A percentile compares a stretch with the other conserved stretches of the same genome.
phyloP scores from a whole-genome alignment of 192 early-diverging fungal species.

The Spizellomyces punctatus region DNA sequence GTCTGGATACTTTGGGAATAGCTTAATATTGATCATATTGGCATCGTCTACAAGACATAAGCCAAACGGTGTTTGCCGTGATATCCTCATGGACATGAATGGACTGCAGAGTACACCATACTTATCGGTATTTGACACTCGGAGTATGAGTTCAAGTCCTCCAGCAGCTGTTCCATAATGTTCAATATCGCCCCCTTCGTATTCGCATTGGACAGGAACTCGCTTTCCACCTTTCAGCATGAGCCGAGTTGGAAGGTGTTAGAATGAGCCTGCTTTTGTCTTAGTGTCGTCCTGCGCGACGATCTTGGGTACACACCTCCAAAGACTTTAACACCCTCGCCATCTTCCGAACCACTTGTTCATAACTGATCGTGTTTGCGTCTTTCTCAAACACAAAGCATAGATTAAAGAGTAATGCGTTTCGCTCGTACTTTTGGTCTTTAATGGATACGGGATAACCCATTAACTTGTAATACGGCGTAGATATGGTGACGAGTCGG shows the following conservation, averaged over 20 bases:
- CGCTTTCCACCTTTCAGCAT: slow-evolving; percentile 55
- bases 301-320: slow-evolving; percentile 54
- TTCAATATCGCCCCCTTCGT: slow-evolving; percentile 62
- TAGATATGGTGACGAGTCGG: slow-evolving; percentile 73
- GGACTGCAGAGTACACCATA: slow-evolving; percentile 28
- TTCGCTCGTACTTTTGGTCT: slow-evolving; percentile 71
- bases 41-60: slow-evolving; percentile 57
- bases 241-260: not conserved
- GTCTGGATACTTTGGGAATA: slow-evolving; percentile 78
- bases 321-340: slow-evolving; percentile 77
- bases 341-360: slow-evolving; percentile 87
- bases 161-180: slow-evolving; percentile 81
- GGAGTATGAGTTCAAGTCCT: slow-evolving; percentile 82
- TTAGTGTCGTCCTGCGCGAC: no score
- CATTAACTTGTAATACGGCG: slow-evolving; percentile 70
- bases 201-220: slow-evolving; percentile 53
- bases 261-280: no score
- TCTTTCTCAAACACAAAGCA: slow-evolving; percentile 91
- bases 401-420: slow-evolving; percentile 89
- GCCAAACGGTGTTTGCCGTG: not conserved
- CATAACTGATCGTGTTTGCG: slow-evolving; percentile 80
- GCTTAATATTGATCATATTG: slow-evolving; percentile 82
- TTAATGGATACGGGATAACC: slow-evolving; percentile 73
- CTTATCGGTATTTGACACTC: slow-evolving; percentile 88
- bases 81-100: not conserved